Evolutionary conservation across 2,329 filamentous ascomycete species (phyloP).

Genomic region (Fusarium sp.): DNA sequence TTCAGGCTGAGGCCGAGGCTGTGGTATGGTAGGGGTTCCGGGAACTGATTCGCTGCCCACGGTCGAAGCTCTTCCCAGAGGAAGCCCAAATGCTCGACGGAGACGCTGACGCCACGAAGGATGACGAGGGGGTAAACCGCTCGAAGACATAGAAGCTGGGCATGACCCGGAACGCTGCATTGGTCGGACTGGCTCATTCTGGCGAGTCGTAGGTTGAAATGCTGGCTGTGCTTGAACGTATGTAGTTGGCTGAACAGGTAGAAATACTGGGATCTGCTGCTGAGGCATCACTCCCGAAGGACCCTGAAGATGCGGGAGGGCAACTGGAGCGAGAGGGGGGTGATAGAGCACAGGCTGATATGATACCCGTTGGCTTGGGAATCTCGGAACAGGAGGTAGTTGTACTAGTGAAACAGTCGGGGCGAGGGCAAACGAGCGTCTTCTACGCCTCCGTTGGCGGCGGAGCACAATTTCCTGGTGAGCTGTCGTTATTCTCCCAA

Average conservation of each 20-base stretch:
- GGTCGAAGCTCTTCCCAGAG: constrained; percentile 50
- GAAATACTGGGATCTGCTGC: constrained; percentile 5
- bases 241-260: background rate
- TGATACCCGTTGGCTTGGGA: constrained; percentile 4
- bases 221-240: background rate
- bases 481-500: constrained; percentile 39
- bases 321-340: background rate
- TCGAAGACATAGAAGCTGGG: background rate
- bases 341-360: constrained; percentile 36
- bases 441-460: constrained; percentile 9
- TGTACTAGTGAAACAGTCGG: constrained; percentile 16
- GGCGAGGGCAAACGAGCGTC: background rate
- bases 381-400: constrained; percentile 30
- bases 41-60: constrained; percentile 44
- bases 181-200: background rate
- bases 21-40: constrained; percentile 14
- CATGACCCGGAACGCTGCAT: background rate
- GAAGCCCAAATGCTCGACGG: constrained; percentile 42
- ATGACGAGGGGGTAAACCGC: constrained; percentile 21
- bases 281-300: background rate
- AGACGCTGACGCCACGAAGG: constrained; percentile 46
- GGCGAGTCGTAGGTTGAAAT: background rate
- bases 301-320: background rate
- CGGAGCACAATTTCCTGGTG: constrained; percentile 24
- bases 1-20: background rate